Evolutionary conservation across 345 rosid genomes (phyloP).

Genomic region (Jatropha curcas): DNA sequence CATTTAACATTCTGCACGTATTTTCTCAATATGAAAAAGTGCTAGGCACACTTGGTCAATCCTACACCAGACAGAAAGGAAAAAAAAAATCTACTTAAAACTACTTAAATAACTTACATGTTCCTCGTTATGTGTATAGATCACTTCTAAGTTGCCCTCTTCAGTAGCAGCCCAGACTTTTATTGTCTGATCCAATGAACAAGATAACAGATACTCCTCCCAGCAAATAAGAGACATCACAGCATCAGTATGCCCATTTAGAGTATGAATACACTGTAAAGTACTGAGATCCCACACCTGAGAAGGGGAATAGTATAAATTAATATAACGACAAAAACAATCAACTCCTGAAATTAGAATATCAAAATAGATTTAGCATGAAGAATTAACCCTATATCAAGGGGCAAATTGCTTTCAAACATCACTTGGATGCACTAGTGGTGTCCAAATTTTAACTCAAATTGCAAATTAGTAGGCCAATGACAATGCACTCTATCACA

Average conservation of each 20-base stretch:
- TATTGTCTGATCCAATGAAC: conserved; percentile 57
- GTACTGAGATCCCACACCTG: conserved; percentile 62
- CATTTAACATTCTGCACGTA: not conserved
- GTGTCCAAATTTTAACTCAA: too few relatives aligned
- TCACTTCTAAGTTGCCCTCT: conserved; percentile 21
- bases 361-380: not conserved
- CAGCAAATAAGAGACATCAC: conserved; percentile 64
- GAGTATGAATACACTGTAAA: conserved; percentile 37
- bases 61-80: not conserved
- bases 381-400: too few relatives aligned
- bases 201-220: conserved; percentile 51
- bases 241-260: conserved; percentile 45
- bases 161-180: conserved; percentile 52
- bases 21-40: not conserved
- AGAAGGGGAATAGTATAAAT: not conserved
- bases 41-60: not conserved
- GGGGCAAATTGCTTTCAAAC: too few relatives aligned
- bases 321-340: too few relatives aligned
- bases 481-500: too few relatives aligned
- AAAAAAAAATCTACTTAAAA: too few relatives aligned
- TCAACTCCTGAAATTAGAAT: not conserved
- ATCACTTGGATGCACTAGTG: too few relatives aligned
- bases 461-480: too few relatives aligned
- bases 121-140: conserved; percentile 7
- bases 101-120: conserved; percentile 5